Evolutionary conservation across 2,329 filamentous ascomycete species (phyloP), one percentile per base, ranked within the genome.

Genomic region (Fusarium kyushuense): DNA sequence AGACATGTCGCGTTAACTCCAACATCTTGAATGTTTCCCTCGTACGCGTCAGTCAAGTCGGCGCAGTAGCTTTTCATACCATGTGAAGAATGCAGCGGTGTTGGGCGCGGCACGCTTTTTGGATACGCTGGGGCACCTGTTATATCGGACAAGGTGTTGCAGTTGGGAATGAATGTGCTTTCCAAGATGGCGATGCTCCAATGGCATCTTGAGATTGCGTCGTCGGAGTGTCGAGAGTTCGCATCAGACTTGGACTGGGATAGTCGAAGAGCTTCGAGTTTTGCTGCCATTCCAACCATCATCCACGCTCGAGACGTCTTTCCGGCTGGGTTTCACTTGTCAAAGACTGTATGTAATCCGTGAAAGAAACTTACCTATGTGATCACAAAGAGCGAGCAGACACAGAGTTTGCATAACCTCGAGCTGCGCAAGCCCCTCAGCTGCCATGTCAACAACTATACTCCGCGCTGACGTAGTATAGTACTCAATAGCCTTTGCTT

Each of bases 291-390:
- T 0, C 71, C 71, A 1, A 73, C 67, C 35, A 71, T 71, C 71
- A 73, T 73, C 71, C 71, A 73, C 3, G 71, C 67, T 6, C 71
- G 64, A 0, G 57, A 43, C 5, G 59, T 7, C 7, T 72, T 66
- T 0, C 71, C 69, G 17, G 61, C 71, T 73, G 11, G 0, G 8
- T 13, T 1, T n/a, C 12, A 3, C 23, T 2, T 25, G 43, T 21
- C 19, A 27, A 5, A 6, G 4, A 6, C 1, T 3, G 5, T 7
- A 19, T 16, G 3, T 2, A 9, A 27, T 6, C n/a, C 7, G 1
- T 3, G 1, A 1, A 6, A 0, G 4, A 2, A 0, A 40, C 64
- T 11, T 36, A 73, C 71, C 58, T 1, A 72, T 65, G 3, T 72
- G 55, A 12, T 73, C 71, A 2, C 71, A 73, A 0, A 72, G 40